Conservation (phyloP, 495 filamentous ascomycete species). For the Daldinia concentrica region DNA sequence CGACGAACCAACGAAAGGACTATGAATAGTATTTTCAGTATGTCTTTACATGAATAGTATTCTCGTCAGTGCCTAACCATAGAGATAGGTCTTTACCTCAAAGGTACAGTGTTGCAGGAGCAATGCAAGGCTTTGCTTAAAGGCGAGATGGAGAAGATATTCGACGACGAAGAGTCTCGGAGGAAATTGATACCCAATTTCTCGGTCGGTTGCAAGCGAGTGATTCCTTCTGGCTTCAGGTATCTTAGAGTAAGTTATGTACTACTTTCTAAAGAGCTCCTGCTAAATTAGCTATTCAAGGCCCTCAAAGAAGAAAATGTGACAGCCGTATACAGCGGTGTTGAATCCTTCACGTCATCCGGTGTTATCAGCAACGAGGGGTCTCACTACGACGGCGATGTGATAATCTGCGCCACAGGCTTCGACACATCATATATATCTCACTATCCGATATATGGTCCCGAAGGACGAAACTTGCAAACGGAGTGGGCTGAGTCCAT, state of each 20-base stretch:
- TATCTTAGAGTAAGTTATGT: neutral
- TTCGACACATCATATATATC: slow-evolving; percentile 55
- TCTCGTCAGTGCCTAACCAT: neutral
- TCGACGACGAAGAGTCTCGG: slow-evolving; percentile 38
- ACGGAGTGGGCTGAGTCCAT: slow-evolving; percentile 50
- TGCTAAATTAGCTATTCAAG: neutral
- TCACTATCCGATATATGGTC: slow-evolving; percentile 2
- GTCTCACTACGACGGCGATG: slow-evolving; percentile 53
- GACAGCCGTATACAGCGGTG: slow-evolving; percentile 52
- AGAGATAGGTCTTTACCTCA: slow-evolving; percentile 48
- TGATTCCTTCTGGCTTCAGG: neutral
- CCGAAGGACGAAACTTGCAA: slow-evolving; percentile 47
- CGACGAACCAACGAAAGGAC: slow-evolving; percentile 59
- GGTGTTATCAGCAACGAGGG: slow-evolving; percentile 63
- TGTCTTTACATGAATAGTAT: neutral
- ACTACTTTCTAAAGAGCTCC: neutral
- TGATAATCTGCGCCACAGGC: slow-evolving; percentile 57
- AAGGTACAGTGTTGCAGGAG: slow-evolving; percentile 27
- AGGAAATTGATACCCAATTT: slow-evolving; percentile 52
- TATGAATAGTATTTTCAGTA: slow-evolving; percentile 1
- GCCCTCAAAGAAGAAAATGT: slow-evolving; percentile 47
- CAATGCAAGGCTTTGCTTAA: slow-evolving; percentile 47
- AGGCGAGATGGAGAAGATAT: slow-evolving; percentile 54
- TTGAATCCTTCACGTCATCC: slow-evolving; percentile 55
- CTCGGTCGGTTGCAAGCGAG: slow-evolving; percentile 37